Base-by-base conservation (phyloP, 2,329 filamentous ascomycete species). In the Sporothrix pallida region DNA sequence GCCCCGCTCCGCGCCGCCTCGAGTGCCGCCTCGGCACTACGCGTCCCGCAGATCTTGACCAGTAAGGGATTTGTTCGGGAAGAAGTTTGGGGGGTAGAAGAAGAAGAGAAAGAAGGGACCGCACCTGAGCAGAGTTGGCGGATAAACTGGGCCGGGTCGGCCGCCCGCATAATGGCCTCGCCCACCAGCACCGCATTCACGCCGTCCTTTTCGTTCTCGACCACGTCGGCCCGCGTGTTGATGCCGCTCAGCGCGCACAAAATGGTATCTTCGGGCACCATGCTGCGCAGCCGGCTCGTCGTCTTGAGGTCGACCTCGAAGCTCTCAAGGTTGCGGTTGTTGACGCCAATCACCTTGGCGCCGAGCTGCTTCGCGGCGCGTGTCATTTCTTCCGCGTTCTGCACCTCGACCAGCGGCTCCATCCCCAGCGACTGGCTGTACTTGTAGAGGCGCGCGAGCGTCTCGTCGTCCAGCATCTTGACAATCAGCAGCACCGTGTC, bases 341-440 rank as follows among this genome's bases (percentile, higher is more conserved):
- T 99, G 78, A 99, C 96, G 37, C 96, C 96, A 78, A 99, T 97
- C 52, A 94, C 95, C 82, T 95, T 92, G 26, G 96, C 89, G 12
- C 95, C 96, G 26, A 99, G 87, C 74, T 92, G 87, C 73, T 92
- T 89, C 63, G 98, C 90, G 8, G 97, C 96, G 73, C 90, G 91
- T 54, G 91, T 87, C 93, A 98, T 99, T 83, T 99, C 96, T 69
- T 96, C 93, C 0, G 91, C 90, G 58, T 92, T 99, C 80, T 99
- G 97, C 42, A 99, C 96, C 81, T 99, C 96, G 1, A 99, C 96
- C 44, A 99, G 84, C 48, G 96, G 96, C 83, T 99, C 97, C 96
- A 99, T 99, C 20, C 95, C 95, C 1, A 99, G 86, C 2, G 92
- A 94, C 60, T 90, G 87, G 1, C 94, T 98, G 84, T 98, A 99